Percentiles rank a stretch among this genome's conserved stretches.
Evolutionary conservation across 768 basidiomycete species (phyloP).

Genomic region (Tulasnella sp.): DNA sequence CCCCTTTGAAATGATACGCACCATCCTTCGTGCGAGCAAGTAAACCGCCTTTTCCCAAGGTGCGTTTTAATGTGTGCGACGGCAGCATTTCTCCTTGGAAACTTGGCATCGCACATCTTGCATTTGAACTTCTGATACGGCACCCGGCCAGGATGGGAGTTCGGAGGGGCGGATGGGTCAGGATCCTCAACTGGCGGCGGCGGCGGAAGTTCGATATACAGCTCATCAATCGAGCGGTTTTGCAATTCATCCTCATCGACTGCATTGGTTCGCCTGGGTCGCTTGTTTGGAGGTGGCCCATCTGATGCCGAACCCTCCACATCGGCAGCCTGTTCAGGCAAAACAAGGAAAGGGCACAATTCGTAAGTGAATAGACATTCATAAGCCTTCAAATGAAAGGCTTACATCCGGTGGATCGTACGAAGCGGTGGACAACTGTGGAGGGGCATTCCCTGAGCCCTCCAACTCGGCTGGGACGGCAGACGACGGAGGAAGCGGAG

Average conservation of each 20-base stretch:
- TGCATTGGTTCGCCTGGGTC: constrained; percentile 6
- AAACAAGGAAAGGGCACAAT: neutral
- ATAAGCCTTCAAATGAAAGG: neutral
- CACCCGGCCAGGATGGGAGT: constrained; percentile 4
- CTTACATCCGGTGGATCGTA: neutral
- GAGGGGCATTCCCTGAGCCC: neutral
- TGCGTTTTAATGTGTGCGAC: constrained; percentile 21
- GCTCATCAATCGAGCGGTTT: constrained; percentile 10
- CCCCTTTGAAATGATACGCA: neutral
- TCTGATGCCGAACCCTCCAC: neutral
- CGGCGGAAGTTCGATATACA: constrained; percentile 15
- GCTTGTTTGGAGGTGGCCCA: neutral
- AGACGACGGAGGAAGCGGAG: neutral
- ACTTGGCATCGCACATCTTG: constrained; percentile 15
- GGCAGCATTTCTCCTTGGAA: constrained; percentile 18
- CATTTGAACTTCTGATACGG: constrained; percentile 8
- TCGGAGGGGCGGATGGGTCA: neutral
- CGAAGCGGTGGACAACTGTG: neutral
- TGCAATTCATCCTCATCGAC: neutral
- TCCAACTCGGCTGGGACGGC: neutral
- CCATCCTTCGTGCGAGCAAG: constrained; percentile 15
- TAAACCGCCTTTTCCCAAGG: constrained; percentile 15
- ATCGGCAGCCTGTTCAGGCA: neutral
- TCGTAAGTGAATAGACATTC: neutral
- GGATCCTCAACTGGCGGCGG: constrained; percentile 6